phyloP scores from a whole-genome alignment of 75 land plant genomes.

The Cryptomeria japonica region DNA sequence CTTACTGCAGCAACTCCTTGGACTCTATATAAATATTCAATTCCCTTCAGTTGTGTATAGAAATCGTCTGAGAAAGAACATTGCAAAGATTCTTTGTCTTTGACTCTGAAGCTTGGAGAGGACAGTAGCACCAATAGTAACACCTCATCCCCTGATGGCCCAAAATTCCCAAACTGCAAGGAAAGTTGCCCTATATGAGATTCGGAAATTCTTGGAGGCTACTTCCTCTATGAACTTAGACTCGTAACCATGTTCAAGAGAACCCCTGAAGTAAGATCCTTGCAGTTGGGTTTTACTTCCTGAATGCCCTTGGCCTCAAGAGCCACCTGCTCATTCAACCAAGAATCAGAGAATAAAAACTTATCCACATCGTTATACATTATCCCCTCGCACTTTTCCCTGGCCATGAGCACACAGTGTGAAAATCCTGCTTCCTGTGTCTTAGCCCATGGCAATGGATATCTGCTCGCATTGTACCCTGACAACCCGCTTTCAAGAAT shows the following conservation, averaged over 20 bases:
- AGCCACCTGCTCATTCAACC: neutral
- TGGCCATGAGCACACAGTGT: conserved; percentile 34
- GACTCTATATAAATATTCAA: neutral
- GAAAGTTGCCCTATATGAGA: conserved; percentile 28
- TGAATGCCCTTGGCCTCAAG: neutral
- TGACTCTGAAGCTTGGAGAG: no score
- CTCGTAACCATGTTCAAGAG: neutral
- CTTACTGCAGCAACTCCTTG: conserved; percentile 22
- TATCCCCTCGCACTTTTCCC: conserved; percentile 34
- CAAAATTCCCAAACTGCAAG: conserved; percentile 30
- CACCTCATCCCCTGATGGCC: conserved; percentile 50
- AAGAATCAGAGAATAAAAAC: conserved; percentile 22
- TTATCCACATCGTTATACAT: conserved; percentile 41
- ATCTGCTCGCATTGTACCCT: conserved; percentile 18
- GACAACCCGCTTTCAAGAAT: conserved; percentile 15
- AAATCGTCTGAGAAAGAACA: conserved; percentile 4
- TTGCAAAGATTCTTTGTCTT: no score
- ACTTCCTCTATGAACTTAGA: neutral
- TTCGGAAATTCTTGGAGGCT: neutral
- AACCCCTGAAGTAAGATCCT: neutral
- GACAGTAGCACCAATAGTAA: no score
- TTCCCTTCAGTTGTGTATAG: neutral
- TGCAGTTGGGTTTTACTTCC: neutral
- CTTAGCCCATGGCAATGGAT: conserved; percentile 47
- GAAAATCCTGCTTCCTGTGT: conserved; percentile 54